Conservation (phyloP, 306 rosid species). For the Cicer bijugum region DNA sequence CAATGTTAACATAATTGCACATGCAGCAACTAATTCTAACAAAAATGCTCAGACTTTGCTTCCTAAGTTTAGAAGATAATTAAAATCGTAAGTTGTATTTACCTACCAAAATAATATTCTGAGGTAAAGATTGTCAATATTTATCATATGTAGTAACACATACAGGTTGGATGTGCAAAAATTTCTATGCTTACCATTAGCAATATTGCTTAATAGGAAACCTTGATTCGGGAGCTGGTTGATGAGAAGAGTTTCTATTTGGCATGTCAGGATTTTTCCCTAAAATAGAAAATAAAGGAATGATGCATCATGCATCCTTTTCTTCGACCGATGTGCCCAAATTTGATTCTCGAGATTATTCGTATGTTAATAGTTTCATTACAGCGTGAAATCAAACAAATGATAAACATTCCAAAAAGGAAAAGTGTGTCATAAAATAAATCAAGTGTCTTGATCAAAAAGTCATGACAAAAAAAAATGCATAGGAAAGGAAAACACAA, state of each 20-base stretch:
- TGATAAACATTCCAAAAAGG: slow-evolving; percentile 1
- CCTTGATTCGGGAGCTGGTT: slow-evolving; percentile 81
- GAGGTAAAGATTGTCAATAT: not conserved
- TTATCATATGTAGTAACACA: slow-evolving; percentile 39
- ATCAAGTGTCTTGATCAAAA: not conserved
- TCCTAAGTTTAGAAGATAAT: slow-evolving; percentile 27
- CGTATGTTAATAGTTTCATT: slow-evolving; percentile 52
- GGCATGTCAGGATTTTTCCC: slow-evolving; percentile 88
- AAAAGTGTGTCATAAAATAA: not conserved
- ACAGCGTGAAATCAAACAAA: slow-evolving; percentile 19
- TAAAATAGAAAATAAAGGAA: slow-evolving; percentile 73
- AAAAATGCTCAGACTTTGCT: slow-evolving; percentile 65
- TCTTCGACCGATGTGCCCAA: slow-evolving; percentile 70
- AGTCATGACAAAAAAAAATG: not conserved
- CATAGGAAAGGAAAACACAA: not conserved
- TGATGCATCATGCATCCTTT: slow-evolving; percentile 66
- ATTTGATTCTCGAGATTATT: slow-evolving; percentile 84
- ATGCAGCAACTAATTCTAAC: slow-evolving; percentile 54
- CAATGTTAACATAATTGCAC: slow-evolving; percentile 28
- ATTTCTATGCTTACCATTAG: slow-evolving; percentile 87
- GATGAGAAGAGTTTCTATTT: slow-evolving; percentile 89
- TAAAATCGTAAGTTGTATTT: slow-evolving; percentile 18
- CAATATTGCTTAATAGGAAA: slow-evolving; percentile 67
- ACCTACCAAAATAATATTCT: slow-evolving; percentile 26
- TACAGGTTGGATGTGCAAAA: slow-evolving; percentile 70